Evolutionary conservation across 306 rosid genomes (phyloP).

Genomic region (Canavalia gladiata): DNA sequence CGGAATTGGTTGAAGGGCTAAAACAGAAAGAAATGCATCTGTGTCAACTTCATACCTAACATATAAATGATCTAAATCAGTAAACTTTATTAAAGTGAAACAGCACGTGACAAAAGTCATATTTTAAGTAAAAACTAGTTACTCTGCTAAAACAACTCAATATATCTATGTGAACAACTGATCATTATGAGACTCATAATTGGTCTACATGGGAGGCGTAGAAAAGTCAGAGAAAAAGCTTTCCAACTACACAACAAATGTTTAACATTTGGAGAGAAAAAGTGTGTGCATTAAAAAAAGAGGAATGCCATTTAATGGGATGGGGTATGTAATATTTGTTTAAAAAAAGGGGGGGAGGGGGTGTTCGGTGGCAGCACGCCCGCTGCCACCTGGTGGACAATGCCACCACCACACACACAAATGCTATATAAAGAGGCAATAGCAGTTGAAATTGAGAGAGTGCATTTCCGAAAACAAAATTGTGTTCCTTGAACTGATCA

Average conservation of each 20-base stretch:
- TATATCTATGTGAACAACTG: slow-evolving; percentile 3
- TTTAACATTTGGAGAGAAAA: slow-evolving; percentile 2
- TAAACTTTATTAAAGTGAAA: slow-evolving; percentile 43
- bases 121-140: slow-evolving; percentile 20
- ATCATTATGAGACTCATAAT: slow-evolving; percentile 16
- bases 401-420: no score
- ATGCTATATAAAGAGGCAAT: no score
- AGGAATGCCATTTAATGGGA: slow-evolving; percentile 1
- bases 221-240: slow-evolving; percentile 20
- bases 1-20: slow-evolving; percentile 95
- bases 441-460: no score
- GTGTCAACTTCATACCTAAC: slow-evolving; percentile 96
- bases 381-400: no score
- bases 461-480: no score
- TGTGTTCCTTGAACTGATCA: no score
- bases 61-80: slow-evolving; percentile 57
- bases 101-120: slow-evolving; percentile 11
- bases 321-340: background rate
- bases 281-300: background rate
- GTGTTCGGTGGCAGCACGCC: no score
- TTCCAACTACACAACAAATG: background rate
- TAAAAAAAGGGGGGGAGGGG: no score
- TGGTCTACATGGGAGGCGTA: slow-evolving; percentile 15
- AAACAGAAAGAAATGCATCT: slow-evolving; percentile 94
- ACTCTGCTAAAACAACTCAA: slow-evolving; percentile 17